Base-by-base conservation (phyloP, 257 asterid species). In the Solanum piurae region DNA sequence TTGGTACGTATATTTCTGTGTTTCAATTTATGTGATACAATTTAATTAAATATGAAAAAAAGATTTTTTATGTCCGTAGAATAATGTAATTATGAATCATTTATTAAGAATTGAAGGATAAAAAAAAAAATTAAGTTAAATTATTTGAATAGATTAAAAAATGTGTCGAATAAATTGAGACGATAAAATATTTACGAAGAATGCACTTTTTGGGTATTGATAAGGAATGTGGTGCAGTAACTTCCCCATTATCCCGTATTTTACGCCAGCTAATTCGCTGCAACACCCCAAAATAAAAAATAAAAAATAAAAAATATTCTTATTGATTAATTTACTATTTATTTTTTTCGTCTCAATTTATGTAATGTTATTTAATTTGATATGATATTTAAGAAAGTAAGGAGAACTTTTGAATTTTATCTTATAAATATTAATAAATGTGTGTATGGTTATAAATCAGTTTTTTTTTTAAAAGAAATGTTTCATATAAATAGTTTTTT, bases 41-140 rank as follows among this genome's bases (percentile, higher is more conserved):
- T 21, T 21, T 21, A 0, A 52, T 52, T 52, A 52, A 49, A 49
- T 49, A 49, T 13, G 20, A 49, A 13, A 13, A 46, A 13, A 46
- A 44, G 0, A 44, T 0, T 3, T 11, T 13, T 46, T 0, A 5
- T 12, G 0, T 44, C 1, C 0, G 1, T 46, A 46, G 14, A 12
- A 14, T 49, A 14, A 49, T 49, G 3, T 49, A 14, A 25, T 6
- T 11, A 5, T 25, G 27, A 21, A 21, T 64, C 0, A 4, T 62
- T 1, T n/a, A n/a, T 66, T 12, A 25, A 25, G 6, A 2, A 11
- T 12, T 14, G 0, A n/a, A 25, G 5, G 3, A 2, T 11, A n/a
- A 11, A 11, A 64, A 13, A 13, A 0, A 49, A 49, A 5, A 13
- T 2, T 11, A 25, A 25, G 12, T 64, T 25, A 66, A 66, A 2